phyloP scores from a whole-genome alignment of 768 basidiomycete species.

The Rhodotorula taiwanensis region DNA sequence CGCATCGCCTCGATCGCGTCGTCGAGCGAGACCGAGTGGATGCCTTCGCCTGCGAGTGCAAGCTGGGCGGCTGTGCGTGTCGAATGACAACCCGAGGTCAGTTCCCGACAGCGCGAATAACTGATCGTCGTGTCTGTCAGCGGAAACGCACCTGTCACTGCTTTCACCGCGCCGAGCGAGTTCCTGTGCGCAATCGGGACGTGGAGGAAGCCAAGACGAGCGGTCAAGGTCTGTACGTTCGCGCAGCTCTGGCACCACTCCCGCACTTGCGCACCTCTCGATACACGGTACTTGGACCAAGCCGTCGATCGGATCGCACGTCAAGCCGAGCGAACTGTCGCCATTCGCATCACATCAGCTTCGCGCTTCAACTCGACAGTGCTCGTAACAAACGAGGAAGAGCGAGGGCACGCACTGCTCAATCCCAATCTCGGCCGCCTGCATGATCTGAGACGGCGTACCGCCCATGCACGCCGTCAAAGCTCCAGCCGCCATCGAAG shows the following conservation, averaged over 20 bases:
- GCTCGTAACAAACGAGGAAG: too few species aligned
- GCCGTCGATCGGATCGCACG: slow-evolving; percentile 81
- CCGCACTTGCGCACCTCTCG: neutral
- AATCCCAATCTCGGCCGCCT: slow-evolving; percentile 61
- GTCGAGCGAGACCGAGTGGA: slow-evolving; percentile 79
- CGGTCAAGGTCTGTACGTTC: too few species aligned
- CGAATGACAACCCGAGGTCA: too few species aligned
- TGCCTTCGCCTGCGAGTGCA: slow-evolving; percentile 73
- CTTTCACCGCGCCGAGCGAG: slow-evolving; percentile 40
- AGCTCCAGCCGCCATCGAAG: slow-evolving; percentile 90
- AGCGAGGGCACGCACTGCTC: slow-evolving; percentile 54
- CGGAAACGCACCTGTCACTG: slow-evolving; percentile 47
- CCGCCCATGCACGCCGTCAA: slow-evolving; percentile 91
- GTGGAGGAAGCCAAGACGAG: neutral
- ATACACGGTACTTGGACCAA: slow-evolving; percentile 94
- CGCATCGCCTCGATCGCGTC: slow-evolving; percentile 95
- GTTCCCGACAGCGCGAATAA: too few species aligned
- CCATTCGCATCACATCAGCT: neutral
- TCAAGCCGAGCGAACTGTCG: slow-evolving; percentile 48
- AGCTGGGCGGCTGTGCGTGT: slow-evolving; percentile 64
- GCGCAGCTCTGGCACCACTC: too few species aligned
- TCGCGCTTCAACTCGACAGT: too few species aligned
- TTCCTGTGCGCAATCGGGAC: slow-evolving; percentile 50
- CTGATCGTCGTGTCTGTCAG: too few species aligned
- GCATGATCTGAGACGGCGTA: slow-evolving; percentile 40